A percentile compares a stretch with the other conserved stretches of the same genome.
Evolutionary conservation across 1,284 basidiomycete genomes (phyloP).

Genomic region (Kalmanozyma brasiliensis): DNA sequence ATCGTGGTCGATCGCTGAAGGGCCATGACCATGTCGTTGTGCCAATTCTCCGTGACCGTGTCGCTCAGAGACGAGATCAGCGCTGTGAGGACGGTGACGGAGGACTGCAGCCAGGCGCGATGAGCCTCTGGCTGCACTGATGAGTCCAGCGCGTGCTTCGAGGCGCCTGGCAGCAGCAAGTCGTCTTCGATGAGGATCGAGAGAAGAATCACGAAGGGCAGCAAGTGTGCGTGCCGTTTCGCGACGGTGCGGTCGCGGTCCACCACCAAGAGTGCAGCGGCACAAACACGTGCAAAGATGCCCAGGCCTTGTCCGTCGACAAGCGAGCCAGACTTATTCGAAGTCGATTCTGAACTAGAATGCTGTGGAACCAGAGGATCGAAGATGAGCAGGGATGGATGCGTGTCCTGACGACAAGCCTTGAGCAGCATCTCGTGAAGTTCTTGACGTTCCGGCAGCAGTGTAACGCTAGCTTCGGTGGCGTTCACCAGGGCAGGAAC

Average conservation of each 20-base stretch:
- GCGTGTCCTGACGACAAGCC: conserved; percentile 16
- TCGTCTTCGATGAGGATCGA: conserved; percentile 69
- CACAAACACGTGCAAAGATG: conserved; percentile 76
- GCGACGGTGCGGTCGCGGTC: conserved; percentile 75
- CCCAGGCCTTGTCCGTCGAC: conserved; percentile 73
- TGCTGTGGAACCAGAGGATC: conserved; percentile 32
- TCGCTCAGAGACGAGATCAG: conserved; percentile 42
- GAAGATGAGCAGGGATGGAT: conserved; percentile 34
- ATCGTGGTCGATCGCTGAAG: conserved; percentile 31
- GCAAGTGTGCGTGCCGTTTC: conserved; percentile 74
- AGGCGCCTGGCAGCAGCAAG: conserved; percentile 69
- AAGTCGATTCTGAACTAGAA: neutral
- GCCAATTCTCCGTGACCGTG: conserved; percentile 41
- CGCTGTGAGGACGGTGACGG: conserved; percentile 42
- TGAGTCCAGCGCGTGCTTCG: conserved; percentile 34
- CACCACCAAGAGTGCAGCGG: conserved; percentile 75
- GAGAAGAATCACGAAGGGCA: conserved; percentile 66
- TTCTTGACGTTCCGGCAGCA: conserved; percentile 27
- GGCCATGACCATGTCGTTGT: conserved; percentile 33
- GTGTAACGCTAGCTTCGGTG: neutral
- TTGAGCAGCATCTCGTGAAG: conserved; percentile 32
- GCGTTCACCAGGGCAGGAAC: conserved; percentile 18
- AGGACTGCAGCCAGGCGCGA: conserved; percentile 34
- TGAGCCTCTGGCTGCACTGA: conserved; percentile 7
- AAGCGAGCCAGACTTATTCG: conserved; percentile 6